Evolutionary conservation across 345 rosid species (phyloP).

Genomic region (Camelina hispida): DNA sequence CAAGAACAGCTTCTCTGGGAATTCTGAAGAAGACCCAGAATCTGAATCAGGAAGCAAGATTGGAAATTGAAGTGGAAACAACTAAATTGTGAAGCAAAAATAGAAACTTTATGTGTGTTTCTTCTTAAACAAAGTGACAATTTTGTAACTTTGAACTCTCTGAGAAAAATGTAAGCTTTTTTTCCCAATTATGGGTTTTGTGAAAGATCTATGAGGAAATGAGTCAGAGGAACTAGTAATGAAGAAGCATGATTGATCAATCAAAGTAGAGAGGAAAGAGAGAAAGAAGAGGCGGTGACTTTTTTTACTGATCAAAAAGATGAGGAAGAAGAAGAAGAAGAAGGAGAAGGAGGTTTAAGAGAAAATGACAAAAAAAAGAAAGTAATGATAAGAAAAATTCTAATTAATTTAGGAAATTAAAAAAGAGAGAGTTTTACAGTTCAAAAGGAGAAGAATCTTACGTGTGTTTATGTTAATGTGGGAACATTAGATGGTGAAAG

Average conservation of each 20-base stretch:
- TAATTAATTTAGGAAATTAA: slow-evolving; percentile 3
- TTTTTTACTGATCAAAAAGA: slow-evolving; percentile 37
- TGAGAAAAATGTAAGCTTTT: slow-evolving; percentile 32
- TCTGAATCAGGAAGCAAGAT: slow-evolving; percentile 12
- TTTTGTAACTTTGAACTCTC: background rate
- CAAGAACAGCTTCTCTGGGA: background rate
- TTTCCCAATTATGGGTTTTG: slow-evolving; percentile 12
- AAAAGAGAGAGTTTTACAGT: slow-evolving; percentile 41
- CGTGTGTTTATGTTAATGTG: slow-evolving; percentile 39
- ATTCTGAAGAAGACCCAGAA: slow-evolving; percentile 37
- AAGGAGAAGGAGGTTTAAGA: slow-evolving; percentile 22
- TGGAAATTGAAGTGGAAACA: background rate
- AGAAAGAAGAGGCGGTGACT: slow-evolving; percentile 39
- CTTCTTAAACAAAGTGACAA: slow-evolving; percentile 16
- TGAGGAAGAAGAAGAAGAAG: background rate
- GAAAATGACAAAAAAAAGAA: slow-evolving; percentile 39
- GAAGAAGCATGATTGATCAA: slow-evolving; percentile 40
- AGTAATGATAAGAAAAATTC: slow-evolving; percentile 25
- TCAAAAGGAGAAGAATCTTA: slow-evolving; percentile 47
- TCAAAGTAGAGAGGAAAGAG: slow-evolving; percentile 42
- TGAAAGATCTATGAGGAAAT: slow-evolving; percentile 27
- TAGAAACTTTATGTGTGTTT: slow-evolving; percentile 16
- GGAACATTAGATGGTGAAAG: slow-evolving; percentile 49
- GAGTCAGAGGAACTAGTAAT: slow-evolving; percentile 22
- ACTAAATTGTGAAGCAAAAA: slow-evolving; percentile 9